These are phyloP conservation scores for Emmonsia crescens DNA, from an alignment of 2,329 filamentous ascomycete genomes.

Conservation along the genomic window DNA sequence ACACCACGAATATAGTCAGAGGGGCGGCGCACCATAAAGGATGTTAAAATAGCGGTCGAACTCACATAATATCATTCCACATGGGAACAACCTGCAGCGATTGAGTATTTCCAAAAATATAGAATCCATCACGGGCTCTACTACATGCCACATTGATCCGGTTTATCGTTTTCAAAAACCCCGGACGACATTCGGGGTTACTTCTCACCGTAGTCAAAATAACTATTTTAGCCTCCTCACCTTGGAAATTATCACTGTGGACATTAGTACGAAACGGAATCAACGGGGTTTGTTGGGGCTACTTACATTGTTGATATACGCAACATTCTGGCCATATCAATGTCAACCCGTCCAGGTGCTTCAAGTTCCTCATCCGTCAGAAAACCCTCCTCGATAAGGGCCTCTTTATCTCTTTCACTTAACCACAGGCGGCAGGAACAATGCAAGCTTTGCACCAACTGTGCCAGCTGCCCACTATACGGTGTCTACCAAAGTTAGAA, in stretches of 20 bases:
- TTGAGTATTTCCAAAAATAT: constrained; percentile 22
- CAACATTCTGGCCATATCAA: constrained; percentile 1
- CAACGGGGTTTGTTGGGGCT: background rate
- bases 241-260: constrained; percentile 24
- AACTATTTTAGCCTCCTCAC: constrained; percentile 26
- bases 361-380: background rate
- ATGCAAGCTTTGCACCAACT: constrained; percentile 14
- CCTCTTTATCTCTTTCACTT: constrained; percentile 18
- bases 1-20: background rate
- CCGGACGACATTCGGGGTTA: constrained; percentile 16
- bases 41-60: background rate
- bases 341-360: background rate
- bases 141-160: constrained; percentile 26
- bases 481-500: constrained; percentile 14
- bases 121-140: constrained; percentile 23
- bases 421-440: constrained; percentile 20
- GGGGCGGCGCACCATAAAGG: too few species aligned
- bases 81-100: constrained; percentile 17
- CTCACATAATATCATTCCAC: constrained; percentile 20
- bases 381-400: constrained; percentile 16
- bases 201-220: constrained; percentile 24
- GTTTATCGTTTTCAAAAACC: constrained; percentile 24
- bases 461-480: constrained; percentile 21
- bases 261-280: background rate
- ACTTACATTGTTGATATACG: constrained; percentile 4